phyloP scores from a whole-genome alignment of 805 yeast genomes.

The Saturnispora besseyi region DNA sequence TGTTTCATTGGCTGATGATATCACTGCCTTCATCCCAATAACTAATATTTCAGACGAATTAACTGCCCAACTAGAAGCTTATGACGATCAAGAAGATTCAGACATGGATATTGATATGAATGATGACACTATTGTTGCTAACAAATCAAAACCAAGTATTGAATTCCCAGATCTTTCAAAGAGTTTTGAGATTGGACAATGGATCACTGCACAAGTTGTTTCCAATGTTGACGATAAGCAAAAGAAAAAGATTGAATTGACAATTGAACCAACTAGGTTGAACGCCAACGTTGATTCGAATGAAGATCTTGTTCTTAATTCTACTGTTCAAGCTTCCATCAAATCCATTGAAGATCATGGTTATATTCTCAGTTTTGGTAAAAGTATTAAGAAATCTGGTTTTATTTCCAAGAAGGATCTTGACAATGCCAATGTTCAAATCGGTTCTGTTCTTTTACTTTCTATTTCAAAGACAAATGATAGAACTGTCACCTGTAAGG shows the following conservation, averaged over 20 bases:
- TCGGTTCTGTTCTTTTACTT: conserved; percentile 66
- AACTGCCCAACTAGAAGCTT: conserved; percentile 45
- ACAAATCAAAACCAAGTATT: conserved; percentile 19
- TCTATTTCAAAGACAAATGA: conserved; percentile 43
- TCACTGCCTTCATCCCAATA: conserved; percentile 70
- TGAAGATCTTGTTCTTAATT: conserved; percentile 58
- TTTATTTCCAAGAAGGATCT: conserved; percentile 70
- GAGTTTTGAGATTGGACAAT: conserved; percentile 66
- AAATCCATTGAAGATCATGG: conserved; percentile 90
- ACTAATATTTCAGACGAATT: conserved; percentile 62
- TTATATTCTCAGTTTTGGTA: conserved; percentile 63
- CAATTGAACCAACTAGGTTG: conserved; percentile 65
- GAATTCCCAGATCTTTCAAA: conserved; percentile 49
- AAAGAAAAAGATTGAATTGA: conserved; percentile 58
- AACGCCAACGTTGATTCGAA: conserved; percentile 49
- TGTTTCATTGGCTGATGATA: conserved; percentile 69
- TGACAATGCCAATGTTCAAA: conserved; percentile 15
- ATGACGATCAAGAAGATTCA: conserved; percentile 42
- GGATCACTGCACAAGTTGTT: conserved; percentile 75
- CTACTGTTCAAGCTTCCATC: conserved; percentile 67
- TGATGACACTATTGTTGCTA: conserved; percentile 20
- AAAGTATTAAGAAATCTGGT: conserved; percentile 43
- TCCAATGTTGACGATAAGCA: conserved; percentile 32
- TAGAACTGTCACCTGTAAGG: conserved; percentile 51
- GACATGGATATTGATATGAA: conserved; percentile 25